Percentiles rank a stretch among this genome's conserved stretches.
phyloP scores from a whole-genome alignment of 768 basidiomycete genomes.

The Termitomyces sp. region DNA sequence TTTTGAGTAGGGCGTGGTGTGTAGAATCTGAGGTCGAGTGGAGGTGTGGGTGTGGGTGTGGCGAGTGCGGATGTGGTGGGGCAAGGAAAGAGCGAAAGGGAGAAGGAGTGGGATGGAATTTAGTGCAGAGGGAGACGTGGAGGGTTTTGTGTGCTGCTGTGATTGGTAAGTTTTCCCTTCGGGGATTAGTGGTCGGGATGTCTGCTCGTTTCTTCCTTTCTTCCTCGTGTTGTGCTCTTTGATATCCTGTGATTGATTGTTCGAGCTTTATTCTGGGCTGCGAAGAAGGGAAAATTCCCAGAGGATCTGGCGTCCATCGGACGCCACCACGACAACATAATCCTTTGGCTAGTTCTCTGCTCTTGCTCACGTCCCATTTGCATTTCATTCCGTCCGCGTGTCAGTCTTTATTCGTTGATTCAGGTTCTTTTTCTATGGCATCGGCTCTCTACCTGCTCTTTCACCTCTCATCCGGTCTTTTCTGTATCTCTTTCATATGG shows the following conservation, averaged over 20 bases:
- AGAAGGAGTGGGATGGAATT: slow-evolving; percentile 32
- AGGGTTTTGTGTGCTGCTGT: slow-evolving; percentile 37
- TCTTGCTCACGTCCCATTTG: not conserved
- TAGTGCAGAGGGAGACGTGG: slow-evolving; percentile 45
- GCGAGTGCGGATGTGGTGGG: not conserved
- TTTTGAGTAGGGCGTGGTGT: slow-evolving; percentile 10
- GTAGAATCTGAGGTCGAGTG: not conserved
- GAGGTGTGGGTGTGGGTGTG: not conserved
- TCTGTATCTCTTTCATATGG: not conserved
- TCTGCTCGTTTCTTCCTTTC: not conserved
- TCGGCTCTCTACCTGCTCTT: not conserved
- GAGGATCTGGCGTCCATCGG: not conserved
- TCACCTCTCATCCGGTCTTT: not conserved
- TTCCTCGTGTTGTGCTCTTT: too few relatives aligned
- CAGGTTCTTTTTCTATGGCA: too few relatives aligned
- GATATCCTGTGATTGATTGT: too few relatives aligned
- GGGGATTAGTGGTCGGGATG: not conserved
- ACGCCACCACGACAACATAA: too few relatives aligned
- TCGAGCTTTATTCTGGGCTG: not conserved
- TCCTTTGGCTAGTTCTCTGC: not conserved
- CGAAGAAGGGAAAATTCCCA: not conserved
- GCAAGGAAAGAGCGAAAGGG: not conserved
- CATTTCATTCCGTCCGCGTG: not conserved
- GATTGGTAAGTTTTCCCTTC: slow-evolving; percentile 26
- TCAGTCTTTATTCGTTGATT: too few relatives aligned